Evolutionary conservation across 169 alveolate species (phyloP), one percentile per base, ranked within the genome.

Genomic region (Plasmodium vivax): DNA sequence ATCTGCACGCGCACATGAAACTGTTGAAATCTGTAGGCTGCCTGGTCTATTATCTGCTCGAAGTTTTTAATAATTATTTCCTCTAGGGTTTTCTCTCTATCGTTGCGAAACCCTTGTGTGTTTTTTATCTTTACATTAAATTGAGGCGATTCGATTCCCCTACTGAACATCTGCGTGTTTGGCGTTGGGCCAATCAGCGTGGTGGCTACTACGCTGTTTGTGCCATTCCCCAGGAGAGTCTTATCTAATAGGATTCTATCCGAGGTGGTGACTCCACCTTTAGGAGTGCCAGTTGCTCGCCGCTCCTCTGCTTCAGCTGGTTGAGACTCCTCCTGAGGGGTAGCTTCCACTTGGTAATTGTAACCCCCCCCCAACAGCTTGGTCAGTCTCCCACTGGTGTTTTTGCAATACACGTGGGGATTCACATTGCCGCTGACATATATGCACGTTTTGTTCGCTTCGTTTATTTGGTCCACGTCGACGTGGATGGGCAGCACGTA

Each of bases 401-500:
- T 87, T 30, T 87, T 87, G 30, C 36, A 27, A 79, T 87, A 87
- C 81, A 87, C n/a, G 16, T 75, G 62, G 1, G 68, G 82, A 34
- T 87, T 87, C 7, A 71, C 14, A 71, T 87, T 87, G 6, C 93
- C 93, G 54, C 93, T 75, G 9, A 87, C 51, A 34, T 87, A 87
- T 54, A 75, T 87, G 45, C 93, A 87, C 6, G 93, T 87, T 43
- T 87, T 87, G 23, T 87, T 87, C 9, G 14, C 72, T 77, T 87
- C 93, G 8, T 77, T 87, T 87, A 87, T 87, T 19, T 87, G 80
- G 34, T 87, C 93, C 38, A 87, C 81, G 58, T 87, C 93, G 7
- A 87, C 83, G 43, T 87, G 93, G 47, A 87, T 72, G 12, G 93
- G 93, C 30, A 87, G 47, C 43, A 87, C 62, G 45, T 27, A 47